Conservation (phyloP, 768 basidiomycete genomes). For the Sistotremastrum suecicum region DNA sequence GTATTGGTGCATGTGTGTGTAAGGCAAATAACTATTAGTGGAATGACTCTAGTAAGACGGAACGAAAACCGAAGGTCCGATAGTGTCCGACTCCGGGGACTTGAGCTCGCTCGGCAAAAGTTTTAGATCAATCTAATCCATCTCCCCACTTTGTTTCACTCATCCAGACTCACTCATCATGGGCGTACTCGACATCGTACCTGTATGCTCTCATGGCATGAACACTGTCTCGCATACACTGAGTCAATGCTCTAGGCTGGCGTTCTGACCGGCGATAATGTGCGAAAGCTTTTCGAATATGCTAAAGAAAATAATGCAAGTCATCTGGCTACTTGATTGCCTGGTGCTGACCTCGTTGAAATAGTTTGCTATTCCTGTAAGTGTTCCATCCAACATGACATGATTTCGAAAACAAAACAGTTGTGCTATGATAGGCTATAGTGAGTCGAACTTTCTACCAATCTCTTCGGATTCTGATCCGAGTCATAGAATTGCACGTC, state of each 20-base stretch:
- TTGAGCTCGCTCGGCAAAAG: no score
- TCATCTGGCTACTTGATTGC: conserved; percentile 1
- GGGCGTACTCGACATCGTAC: conserved; percentile 77
- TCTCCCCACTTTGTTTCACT: no score
- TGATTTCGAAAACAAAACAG: conserved; percentile 1
- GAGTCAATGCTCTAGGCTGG: conserved; percentile 46
- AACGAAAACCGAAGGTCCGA: no score
- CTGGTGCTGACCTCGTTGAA: not conserved
- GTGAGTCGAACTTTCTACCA: conserved; percentile 31
- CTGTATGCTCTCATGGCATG: conserved; percentile 32
- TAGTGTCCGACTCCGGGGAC: no score
- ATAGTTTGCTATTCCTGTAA: conserved; percentile 80
- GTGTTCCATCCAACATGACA: conserved; percentile 16
- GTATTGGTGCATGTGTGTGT: no score
- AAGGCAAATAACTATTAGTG: no score
- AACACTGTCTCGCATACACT: not conserved
- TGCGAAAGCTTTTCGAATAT: conserved; percentile 90
- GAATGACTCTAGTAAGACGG: no score
- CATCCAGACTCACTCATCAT: conserved; percentile 21
- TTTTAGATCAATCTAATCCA: no score
- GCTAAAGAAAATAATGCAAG: conserved; percentile 76
- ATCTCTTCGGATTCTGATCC: conserved; percentile 4
- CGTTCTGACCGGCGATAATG: conserved; percentile 89
- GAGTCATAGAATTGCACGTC: conserved; percentile 83
- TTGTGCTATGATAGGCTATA: conserved; percentile 38